Evolutionary conservation across 768 basidiomycete genomes (phyloP), one percentile per base, ranked within the genome.

Genomic region (Russula brevipes): DNA sequence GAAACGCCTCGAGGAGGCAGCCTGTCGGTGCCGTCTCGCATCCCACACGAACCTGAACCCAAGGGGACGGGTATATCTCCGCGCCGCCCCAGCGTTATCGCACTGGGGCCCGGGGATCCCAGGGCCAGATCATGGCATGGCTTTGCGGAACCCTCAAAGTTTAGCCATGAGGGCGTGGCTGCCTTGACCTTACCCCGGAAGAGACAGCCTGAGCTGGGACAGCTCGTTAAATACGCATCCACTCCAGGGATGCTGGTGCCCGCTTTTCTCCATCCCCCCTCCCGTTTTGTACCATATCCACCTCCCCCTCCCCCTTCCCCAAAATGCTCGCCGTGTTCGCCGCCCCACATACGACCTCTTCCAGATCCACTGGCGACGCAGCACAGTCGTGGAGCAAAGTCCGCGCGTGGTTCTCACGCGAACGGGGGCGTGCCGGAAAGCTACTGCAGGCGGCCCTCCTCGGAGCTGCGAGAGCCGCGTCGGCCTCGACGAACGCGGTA

Each of bases 391-490:
- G 63, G 63, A 41, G 39, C 30, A 64, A 60, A 47, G 58, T 64
- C 58, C 59, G 63, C 59, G 63, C 63, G 58, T 64, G 63, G 63
- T 36, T 64, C 58, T 64, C 63, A 64, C 63, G 63, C 49, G 63
- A 64, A 41, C 63, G 63, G 35, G 59, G 59, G 17, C 63, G 63
- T 14, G 63, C 63, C 19, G 63, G 63, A 36, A 64, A 30, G 42
- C 35, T 64, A 45, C 54, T 64, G 9, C 59, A 51, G n/a, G 35
- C 60, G 33, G 63, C 63, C 30, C 63, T 64, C n/a, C 41, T 64
- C 30, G 46, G 58, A 31, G 58, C 58, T 17, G 63, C 63, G 16
- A 50, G 49, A 45, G 63, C 59, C 41, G 63, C 58, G 44, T 64
- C 63, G 47, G 47, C 63, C 38, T 38, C 63, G 47, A 59, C 63